Evolutionary conservation across 2,329 filamentous ascomycete species (phyloP), one percentile per base, ranked within the genome.

Genomic region (Fusarium gaditjirri): DNA sequence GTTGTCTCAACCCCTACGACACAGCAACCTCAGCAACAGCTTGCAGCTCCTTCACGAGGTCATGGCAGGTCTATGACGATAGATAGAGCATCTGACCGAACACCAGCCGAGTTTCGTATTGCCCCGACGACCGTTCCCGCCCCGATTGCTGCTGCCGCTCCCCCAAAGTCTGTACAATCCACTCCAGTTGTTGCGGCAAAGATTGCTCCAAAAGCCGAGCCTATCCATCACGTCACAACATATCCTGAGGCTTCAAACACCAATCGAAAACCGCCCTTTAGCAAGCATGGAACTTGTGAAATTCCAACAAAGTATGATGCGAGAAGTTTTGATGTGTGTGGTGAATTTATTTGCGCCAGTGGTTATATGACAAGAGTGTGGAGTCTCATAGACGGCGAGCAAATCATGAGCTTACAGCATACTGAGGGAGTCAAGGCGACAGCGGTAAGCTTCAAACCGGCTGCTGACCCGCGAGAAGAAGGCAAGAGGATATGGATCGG

Each of bases 331-430:
- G 95, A 96, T 70, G 91, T 97, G 6, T 98, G 94, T 78, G 96
- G 96, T 12, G 92, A 95, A 71, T 91, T 92, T 73, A 90, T 96
- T 12, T 97, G 94, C 79, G 95, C 95, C 1, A 94, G 93, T 21
- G 96, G 95, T 9, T 92, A 93, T 71, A 86, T 96, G 69, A 98
- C 95, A 3, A 89, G 94, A 68, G 93, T 95, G 0, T 99, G 96
- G 95, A 95, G 91, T 79, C 81, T 97, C 29, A 83, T 90, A 16
- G 94, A 94, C 59, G 95, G 95, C 5, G 93, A 97, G 75, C 86
- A 93, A 55, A 78, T 97, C 19, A 89, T 97, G 86, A 96, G 90
- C 75, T 83, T 97, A 71, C 88, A 91, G 56, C 95, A 97, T 80
- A 93, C 92, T 3, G 96, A 99, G 78, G 94, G 92, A 4, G 86